Evolutionary conservation across 1,284 basidiomycete genomes (phyloP), one percentile per base, ranked within the genome.

Genomic region (Ustilago trichophora): DNA sequence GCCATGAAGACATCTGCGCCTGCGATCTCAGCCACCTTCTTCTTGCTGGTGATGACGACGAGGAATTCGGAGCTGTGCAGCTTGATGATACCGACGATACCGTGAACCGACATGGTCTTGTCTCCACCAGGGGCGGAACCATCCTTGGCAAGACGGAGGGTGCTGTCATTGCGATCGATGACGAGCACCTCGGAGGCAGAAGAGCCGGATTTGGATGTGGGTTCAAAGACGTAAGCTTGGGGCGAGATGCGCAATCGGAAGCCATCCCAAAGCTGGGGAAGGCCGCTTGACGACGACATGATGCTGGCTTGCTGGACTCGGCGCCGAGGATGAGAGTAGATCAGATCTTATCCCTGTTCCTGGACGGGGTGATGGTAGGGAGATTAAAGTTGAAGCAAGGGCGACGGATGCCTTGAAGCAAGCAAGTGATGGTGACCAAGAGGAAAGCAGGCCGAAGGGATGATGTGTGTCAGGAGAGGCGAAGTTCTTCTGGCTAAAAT

Each of bases 1-100:
- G 93, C 92, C 48, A 89, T 88, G 84, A 90, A 98, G 74, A 98
- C 85, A 53, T 93, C 89, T 71, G 94, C 87, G 3, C 89, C 88
- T 83, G 93, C 87, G 51, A 98, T 85, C 55, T 88, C 87, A 19
- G 91, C 91, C 58, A 88, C 88, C 32, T 89, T 87, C 71, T 90
- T 89, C 53, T 93, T 88, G 41, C 88, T 89, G 42, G 92, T 96
- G 72, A 98, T 87, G 45, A 97, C 86, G 63, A 98, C 87, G 45
- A 98, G 83, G 83, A 96, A 98, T 83, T 98, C 94, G 41, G 68
- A 72, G 25, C 53, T 75, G 53, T 74, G 75, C 25, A 80, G 69
- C 46, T 65, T 69, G 60, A 78, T 72, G 53, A 75, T 56, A 40
- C 78, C 77, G 22, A 78, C 62, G 34, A 81, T 76, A 18, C 74